Percentiles rank a stretch among this genome's conserved stretches.
phyloP scores from a whole-genome alignment of 495 filamentous ascomycete genomes.

The Penicillium cinerascens region DNA sequence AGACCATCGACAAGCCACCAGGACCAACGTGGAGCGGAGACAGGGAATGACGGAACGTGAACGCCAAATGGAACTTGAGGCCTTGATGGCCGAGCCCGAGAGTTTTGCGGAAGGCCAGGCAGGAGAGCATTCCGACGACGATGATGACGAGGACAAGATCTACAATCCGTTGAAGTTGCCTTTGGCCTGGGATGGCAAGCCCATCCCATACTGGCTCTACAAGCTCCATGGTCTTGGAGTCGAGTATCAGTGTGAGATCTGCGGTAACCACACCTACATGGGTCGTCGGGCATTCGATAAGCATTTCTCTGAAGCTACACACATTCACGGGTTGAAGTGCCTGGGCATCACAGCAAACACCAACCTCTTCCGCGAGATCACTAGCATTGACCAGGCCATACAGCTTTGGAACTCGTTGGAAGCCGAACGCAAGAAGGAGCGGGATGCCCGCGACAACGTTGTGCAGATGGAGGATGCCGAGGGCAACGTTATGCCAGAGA shows the following conservation, averaged over 20 bases:
- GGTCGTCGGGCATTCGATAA: slow-evolving; percentile 94
- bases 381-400: slow-evolving; percentile 80
- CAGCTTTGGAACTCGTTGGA: slow-evolving; percentile 92
- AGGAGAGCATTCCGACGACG: slow-evolving; percentile 66
- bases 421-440: slow-evolving; percentile 75
- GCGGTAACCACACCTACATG: slow-evolving; percentile 97
- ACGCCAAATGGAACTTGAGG: slow-evolving; percentile 84
- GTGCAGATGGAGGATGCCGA: slow-evolving; percentile 98
- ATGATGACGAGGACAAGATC: slow-evolving; percentile 70
- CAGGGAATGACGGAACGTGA: slow-evolving; percentile 96
- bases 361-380: slow-evolving; percentile 90
- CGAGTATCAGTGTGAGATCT: slow-evolving; percentile 93
- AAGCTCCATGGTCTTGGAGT: slow-evolving; percentile 93
- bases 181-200: slow-evolving; percentile 95
- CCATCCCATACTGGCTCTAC: slow-evolving; percentile 98
- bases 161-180: slow-evolving; percentile 97
- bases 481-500: slow-evolving; percentile 98
- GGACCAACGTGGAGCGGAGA: slow-evolving; percentile 88
- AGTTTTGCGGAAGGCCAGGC: slow-evolving; percentile 42
- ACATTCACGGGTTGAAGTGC: slow-evolving; percentile 90
- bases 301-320: slow-evolving; percentile 90
- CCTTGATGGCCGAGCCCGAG: slow-evolving; percentile 66
- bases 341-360: slow-evolving; percentile 86
- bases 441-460: slow-evolving; percentile 70
- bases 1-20: slow-evolving; percentile 76